Base-by-base conservation (phyloP, 1,284 basidiomycete species). In the Rhodofomes roseus region DNA sequence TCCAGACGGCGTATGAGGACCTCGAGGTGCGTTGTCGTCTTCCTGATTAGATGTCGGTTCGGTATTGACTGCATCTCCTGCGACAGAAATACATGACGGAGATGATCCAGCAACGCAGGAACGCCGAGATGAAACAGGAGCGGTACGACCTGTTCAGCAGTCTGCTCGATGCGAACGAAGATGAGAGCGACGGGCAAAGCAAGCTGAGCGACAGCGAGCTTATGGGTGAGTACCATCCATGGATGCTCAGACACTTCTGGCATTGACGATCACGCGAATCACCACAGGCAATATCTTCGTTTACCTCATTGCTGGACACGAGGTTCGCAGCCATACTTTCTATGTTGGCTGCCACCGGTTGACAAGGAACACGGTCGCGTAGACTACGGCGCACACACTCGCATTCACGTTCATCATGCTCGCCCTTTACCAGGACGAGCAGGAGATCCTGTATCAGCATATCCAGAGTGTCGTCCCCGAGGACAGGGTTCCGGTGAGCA, bases 361-460 rank as follows among this genome's bases (percentile, higher is more conserved):
- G 12, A 27, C 14, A 12, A 8, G 7, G 4, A 8, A 18, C 4
- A 18, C 37, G 34, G 7, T 3, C 25, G 16, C 46, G 16, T n/a
- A 82, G 74, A 84, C 82, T 0, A 76, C 79, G 2, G 80, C 80
- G 0, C 79, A 84, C 66, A 84, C 85, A 0, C 69, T 89, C 1
- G 81, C 79, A 52, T 88, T 83, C 60, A 72, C 81, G 1, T 78
- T 89, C 56, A 85, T 78, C 11, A 70, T 78, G 37, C 71, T 84
- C 2, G 79, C 80, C 0, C 65, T 82, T 20, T 78, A 89, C 66
- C 84, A 79, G 2, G 81, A 86, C 0, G 80, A 83, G 64, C 87
- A 90, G 68, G 83, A 87, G 58, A 80, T 74, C 59, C 69, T 89
- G 9, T 81, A 80, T 63, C 66, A 84, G 41, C 80, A 86, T 53